Base-by-base conservation (phyloP, 2,329 filamentous ascomycete genomes). In the Exophiala dermatitidis region DNA sequence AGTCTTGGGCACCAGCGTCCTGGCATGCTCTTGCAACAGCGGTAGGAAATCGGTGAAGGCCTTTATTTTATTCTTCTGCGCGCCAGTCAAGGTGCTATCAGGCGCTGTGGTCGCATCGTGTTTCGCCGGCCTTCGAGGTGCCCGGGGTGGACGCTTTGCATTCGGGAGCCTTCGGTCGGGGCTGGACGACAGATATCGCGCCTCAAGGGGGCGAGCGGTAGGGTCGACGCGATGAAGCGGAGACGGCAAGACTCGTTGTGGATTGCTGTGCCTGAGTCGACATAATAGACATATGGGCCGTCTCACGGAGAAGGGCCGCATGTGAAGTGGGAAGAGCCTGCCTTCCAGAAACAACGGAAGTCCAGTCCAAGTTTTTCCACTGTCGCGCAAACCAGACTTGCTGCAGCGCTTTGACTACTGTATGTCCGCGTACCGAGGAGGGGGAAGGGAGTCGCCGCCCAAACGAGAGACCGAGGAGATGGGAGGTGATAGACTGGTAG, bases 251-350 rank as follows among this genome's bases (percentile, higher is more conserved):
- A 34, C 3, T 19, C 12, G 8, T 32, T 37, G 44, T 46, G 31
- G 19, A 19, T 19, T 9, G 12, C n/a, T 34, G 19, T 32, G 31
- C 32, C 43, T 41, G 31, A 48, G 42, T 41, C 48, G 55, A 54
- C 45, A 57, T 54, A 46, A 43, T 52, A 50, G 51, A 54, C 55
- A 53, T 53, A 51, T 42, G 49, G 46, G 46, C 42, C 46, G 51
- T 48, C 48, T 48, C 38, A 50, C 44, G 38, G 48, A 41, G 31
- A 52, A 48, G 41, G 55, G 51, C 33, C 54, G 55, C 55, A 57
- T 57, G 49, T 54, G 55, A 52, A 19, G 19, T 19, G 19, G 19
- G 33, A 19, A 28, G 12, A 46, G 12, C 44, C 31, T 28, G 5
- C 19, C 19, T 19, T 19, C 19, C 19, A 19, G 19, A 19, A 19